Evolutionary conservation across 2,329 filamentous ascomycete species (phyloP).

Genomic region (Penicillium sp.): DNA sequence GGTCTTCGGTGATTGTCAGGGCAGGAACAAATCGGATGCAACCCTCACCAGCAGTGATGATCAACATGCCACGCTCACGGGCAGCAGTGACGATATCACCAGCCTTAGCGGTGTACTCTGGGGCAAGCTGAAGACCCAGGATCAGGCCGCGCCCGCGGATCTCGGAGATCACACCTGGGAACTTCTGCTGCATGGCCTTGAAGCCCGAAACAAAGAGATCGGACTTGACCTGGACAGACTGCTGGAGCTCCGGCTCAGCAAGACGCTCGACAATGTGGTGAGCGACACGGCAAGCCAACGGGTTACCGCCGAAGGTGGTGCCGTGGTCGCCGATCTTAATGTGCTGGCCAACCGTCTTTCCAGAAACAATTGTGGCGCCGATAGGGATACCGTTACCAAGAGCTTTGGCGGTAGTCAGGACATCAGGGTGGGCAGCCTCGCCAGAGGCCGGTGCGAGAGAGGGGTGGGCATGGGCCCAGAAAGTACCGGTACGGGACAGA

Average conservation of each 20-base stretch:
- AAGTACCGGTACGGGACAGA: constrained; percentile 75
- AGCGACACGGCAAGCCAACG: constrained; percentile 76
- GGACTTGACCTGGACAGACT: constrained; percentile 67
- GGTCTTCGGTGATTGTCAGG: constrained; percentile 72
- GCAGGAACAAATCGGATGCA: constrained; percentile 90
- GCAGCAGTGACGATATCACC: constrained; percentile 73
- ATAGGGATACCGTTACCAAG: constrained; percentile 96
- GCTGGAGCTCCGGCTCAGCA: constrained; percentile 67
- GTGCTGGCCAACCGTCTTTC: constrained; percentile 63
- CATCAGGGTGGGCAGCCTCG: constrained; percentile 80
- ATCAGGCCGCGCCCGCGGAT: constrained; percentile 81
- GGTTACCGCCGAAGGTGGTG: constrained; percentile 92
- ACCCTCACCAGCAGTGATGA: constrained; percentile 92
- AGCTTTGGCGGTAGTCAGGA: constrained; percentile 92
- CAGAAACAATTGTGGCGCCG: constrained; percentile 71
- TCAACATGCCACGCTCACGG: constrained; percentile 77
- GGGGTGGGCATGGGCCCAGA: constrained; percentile 83
- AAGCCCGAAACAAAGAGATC: constrained; percentile 59
- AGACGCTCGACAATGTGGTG: constrained; percentile 81
- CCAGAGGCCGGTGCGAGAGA: constrained; percentile 49
- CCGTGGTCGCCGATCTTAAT: constrained; percentile 80
- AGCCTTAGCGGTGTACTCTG: constrained; percentile 57
- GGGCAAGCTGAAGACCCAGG: constrained; percentile 76
- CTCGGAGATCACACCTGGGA: constrained; percentile 72
- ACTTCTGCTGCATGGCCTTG: constrained; percentile 55